These are phyloP conservation scores for Scleromitrula shiraiana DNA, from an alignment of 2,329 filamentous ascomycete species.

Conservation along the genomic window DNA sequence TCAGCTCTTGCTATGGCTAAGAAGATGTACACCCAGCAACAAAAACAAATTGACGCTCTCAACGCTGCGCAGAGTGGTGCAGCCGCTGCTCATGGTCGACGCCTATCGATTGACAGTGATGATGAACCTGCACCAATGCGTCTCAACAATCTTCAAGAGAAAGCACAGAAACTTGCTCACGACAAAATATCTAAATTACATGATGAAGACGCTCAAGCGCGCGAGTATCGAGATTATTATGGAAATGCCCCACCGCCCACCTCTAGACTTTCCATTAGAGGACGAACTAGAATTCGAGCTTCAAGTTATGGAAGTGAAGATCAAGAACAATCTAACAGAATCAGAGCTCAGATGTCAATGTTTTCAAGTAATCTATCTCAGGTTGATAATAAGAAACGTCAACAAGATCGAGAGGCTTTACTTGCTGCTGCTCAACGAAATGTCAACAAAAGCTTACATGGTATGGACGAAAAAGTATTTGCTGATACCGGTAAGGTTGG, in stretches of 20 bases:
- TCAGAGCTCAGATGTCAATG: constrained; percentile 70
- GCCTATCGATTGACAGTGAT: constrained; percentile 28
- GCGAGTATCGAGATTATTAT: constrained; percentile 70
- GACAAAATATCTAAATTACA: constrained; percentile 76
- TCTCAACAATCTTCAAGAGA: constrained; percentile 66
- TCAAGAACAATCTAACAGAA: constrained; percentile 58
- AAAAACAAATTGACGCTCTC: constrained; percentile 39
- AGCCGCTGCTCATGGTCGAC: constrained; percentile 25
- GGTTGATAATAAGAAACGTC: constrained; percentile 65
- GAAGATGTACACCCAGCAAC: constrained; percentile 70
- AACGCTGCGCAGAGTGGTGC: constrained; percentile 25
- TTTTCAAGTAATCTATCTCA: constrained; percentile 61
- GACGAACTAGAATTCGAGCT: constrained; percentile 53
- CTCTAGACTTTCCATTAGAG: constrained; percentile 44
- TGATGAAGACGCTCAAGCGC: constrained; percentile 54
- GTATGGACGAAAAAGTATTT: constrained; percentile 76
- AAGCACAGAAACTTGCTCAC: constrained; percentile 77
- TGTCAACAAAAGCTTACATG: constrained; percentile 68
- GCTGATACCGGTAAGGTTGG: constrained; percentile 67
- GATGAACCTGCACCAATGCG: constrained; percentile 41
- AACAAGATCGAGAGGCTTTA: constrained; percentile 65
- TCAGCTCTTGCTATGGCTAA: constrained; percentile 86
- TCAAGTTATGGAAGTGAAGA: constrained; percentile 58
- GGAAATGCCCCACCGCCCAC: constrained; percentile 40
- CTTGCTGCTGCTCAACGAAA: constrained; percentile 77